Percentiles rank a stretch among this genome's conserved stretches.
These are phyloP conservation scores for Atkinsonella texensis DNA, from an alignment of 2,329 filamentous ascomycete species.

Conservation along the genomic window DNA sequence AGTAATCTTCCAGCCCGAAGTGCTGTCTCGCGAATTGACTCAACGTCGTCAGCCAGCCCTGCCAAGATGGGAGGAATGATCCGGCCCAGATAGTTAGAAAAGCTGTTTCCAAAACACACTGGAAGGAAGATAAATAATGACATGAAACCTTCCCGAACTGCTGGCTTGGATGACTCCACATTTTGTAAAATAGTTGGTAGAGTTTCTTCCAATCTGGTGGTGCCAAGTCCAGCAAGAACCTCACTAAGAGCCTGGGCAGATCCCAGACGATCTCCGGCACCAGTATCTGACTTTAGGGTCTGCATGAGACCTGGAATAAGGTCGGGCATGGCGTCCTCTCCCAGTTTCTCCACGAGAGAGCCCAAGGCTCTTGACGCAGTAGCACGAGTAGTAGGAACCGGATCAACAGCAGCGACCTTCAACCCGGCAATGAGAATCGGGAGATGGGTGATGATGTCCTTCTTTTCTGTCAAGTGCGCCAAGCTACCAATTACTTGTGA, in stretches of 20 bases:
- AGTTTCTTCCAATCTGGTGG: constrained; percentile 84
- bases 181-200: constrained; percentile 94
- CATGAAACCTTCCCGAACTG: constrained; percentile 97
- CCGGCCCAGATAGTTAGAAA: constrained; percentile 85
- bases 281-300: constrained; percentile 92
- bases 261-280: constrained; percentile 88
- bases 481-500: constrained; percentile 96
- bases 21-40: constrained; percentile 94
- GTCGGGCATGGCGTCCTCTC: constrained; percentile 91
- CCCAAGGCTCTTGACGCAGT: constrained; percentile 93
- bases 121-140: constrained; percentile 98
- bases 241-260: constrained; percentile 94
- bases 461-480: constrained; percentile 91
- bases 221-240: constrained; percentile 89
- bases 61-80: constrained; percentile 93
- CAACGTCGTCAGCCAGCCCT: constrained; percentile 88
- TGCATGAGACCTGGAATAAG: constrained; percentile 97
- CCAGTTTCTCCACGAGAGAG: constrained; percentile 94
- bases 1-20: constrained; percentile 84
- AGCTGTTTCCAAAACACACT: constrained; percentile 97
- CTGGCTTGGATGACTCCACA: constrained; percentile 77
- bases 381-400: constrained; percentile 89
- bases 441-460: constrained; percentile 81
- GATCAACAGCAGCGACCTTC: constrained; percentile 81
- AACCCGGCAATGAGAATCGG: constrained; percentile 87